These are phyloP conservation scores for Diaporthe australafricana DNA, from an alignment of 2,329 filamentous ascomycete genomes.

Conservation along the genomic window DNA sequence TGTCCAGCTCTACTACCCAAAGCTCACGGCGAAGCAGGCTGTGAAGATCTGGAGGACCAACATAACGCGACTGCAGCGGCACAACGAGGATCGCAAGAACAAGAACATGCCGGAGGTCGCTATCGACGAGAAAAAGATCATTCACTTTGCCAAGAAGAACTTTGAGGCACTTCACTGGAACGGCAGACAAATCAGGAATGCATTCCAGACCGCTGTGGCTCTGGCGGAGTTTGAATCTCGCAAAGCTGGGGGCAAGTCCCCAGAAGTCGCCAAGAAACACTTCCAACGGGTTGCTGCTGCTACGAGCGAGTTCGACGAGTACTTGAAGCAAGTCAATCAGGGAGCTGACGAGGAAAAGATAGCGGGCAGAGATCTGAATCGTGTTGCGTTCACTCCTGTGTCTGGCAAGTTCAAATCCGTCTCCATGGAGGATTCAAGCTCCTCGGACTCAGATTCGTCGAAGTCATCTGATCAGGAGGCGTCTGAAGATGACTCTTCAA, in stretches of 20 bases:
- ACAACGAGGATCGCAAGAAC: not conserved
- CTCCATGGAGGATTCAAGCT: no score
- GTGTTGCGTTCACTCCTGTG: not conserved
- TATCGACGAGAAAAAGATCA: not conserved
- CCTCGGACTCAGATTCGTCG: no score
- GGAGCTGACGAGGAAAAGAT: not conserved
- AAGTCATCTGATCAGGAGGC: no score
- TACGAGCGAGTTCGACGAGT: not conserved
- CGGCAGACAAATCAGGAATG: slow-evolving; percentile 30
- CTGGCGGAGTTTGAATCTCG: slow-evolving; percentile 15
- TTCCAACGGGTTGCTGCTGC: not conserved
- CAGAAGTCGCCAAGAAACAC: not conserved
- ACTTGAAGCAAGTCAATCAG: not conserved
- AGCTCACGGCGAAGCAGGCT: slow-evolving; percentile 32
- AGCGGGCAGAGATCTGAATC: not conserved
- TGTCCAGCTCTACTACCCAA: slow-evolving; percentile 1
- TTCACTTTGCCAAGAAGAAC: not conserved
- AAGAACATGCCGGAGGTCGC: not conserved
- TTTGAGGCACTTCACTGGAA: slow-evolving; percentile 5
- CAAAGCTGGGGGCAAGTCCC: not conserved
- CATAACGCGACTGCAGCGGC: not conserved
- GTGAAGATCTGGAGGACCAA: not conserved
- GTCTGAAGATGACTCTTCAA: no score
- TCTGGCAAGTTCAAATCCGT: no score
- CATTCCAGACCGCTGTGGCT: slow-evolving; percentile 21